A percentile compares a stretch with the other conserved stretches of the same genome.
These are phyloP conservation scores for Aspergillus chevalieri DNA, from an alignment of 2,329 filamentous ascomycete species.

Conservation along the genomic window DNA sequence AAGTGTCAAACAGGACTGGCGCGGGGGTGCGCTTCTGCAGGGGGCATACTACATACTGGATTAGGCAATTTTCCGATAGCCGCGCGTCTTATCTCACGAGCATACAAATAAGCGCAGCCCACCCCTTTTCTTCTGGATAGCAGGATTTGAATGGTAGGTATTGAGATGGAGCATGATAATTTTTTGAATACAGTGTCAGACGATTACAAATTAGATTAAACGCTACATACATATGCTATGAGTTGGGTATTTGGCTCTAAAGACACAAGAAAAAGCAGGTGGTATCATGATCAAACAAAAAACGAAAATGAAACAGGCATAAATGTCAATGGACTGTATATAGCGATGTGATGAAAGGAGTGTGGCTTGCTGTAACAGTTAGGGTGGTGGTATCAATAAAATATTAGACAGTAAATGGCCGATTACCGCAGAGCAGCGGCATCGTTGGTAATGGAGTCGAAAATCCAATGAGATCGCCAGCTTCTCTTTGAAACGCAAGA, in stretches of 20 bases:
- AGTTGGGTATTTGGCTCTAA: constrained; percentile 12
- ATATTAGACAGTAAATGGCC: not conserved
- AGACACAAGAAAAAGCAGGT: constrained; percentile 7
- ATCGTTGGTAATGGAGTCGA: constrained; percentile 1
- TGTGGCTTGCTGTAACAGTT: not conserved
- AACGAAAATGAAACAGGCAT: constrained; percentile 1
- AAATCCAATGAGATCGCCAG: not conserved
- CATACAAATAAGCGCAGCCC: too few species aligned
- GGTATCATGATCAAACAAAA: constrained; percentile 15
- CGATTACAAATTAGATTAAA: constrained; percentile 17
- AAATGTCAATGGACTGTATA: constrained; percentile 1
- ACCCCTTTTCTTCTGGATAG: too few species aligned
- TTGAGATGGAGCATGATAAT: too few species aligned
- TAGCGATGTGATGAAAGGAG: not conserved
- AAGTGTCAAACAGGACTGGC: too few species aligned
- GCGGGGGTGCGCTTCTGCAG: too few species aligned
- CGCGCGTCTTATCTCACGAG: too few species aligned
- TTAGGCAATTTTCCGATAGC: too few species aligned
- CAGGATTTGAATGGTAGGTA: too few species aligned
- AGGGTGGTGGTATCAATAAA: not conserved
- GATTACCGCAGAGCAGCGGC: constrained; percentile 14
- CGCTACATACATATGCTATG: constrained; percentile 15
- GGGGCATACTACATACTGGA: too few species aligned
- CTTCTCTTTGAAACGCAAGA: not conserved
- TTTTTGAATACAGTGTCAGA: too few species aligned